Evolutionary conservation across 352 stramenopile species (phyloP), one percentile per base, ranked within the genome.

Genomic region (Phytophthora podocarpi): DNA sequence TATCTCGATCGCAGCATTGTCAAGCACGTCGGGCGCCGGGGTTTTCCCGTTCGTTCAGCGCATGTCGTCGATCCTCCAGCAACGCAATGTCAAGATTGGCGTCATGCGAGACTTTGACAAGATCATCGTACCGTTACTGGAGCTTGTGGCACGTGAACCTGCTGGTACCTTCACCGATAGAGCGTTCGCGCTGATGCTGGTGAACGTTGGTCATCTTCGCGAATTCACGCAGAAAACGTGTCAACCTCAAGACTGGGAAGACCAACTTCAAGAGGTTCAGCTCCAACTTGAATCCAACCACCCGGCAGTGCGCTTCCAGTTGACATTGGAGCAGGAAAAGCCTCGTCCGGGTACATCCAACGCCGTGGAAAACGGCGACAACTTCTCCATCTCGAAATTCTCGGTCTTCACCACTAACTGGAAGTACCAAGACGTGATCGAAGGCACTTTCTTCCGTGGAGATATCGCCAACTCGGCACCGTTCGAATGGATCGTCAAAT

Each of bases 51-150:
- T 82, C n/a, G 59, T 80, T n/a, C 45, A 57, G 23, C 8, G 43
- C 4, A 55, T 57, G 18, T 48, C 67, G 15, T 52, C 62, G 5
- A 72, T 57, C 20, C 57, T 76, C 7, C 61, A 71, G 23, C 73
- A 82, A 23, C 73, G 73, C 23, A 80, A 82, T 35, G 39, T 80
- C 34, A 82, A 80, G 16, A 66, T 82, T 32, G 73, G 73, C 20
- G 27, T 82, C 12, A 55, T 82, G 52, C 58, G 59, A 13, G 56
- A 64, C 23, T 66, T 80, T 16, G 63, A 70, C 21, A 64, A 63
- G 31, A 64, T 67, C 20, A 64, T 82, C 9, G 24, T 70, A n/a
- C 59, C 70, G 16, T 45, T 82, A 20, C 16, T 78, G 4, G 46
- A 74, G 24, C 53, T 64, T 0, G 48, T 82, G 26, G 56, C 59